These are phyloP conservation scores for Maudiozyma bulderi DNA, from an alignment of 805 yeast species.

Conservation along the genomic window DNA sequence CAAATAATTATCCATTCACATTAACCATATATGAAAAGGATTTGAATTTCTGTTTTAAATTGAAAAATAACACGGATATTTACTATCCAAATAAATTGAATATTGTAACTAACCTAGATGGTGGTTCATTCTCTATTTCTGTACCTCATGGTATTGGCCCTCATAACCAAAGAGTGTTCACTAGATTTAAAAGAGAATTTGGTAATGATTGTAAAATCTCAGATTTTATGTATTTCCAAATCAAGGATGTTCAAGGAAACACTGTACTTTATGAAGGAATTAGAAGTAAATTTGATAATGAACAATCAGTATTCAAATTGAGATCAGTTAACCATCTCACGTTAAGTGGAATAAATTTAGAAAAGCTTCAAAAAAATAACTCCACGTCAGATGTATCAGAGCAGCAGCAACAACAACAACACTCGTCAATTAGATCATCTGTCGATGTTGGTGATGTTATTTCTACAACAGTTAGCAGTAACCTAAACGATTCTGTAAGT, in stretches of 20 bases:
- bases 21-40: conserved; percentile 3
- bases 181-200: conserved; percentile 2
- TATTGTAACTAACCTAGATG: neutral
- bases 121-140: neutral
- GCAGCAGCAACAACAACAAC: neutral
- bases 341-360: neutral
- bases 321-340: neutral
- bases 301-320: neutral
- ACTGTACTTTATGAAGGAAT: conserved; percentile 1
- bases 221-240: conserved; percentile 1
- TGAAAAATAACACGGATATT: neutral
- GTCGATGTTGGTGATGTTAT: conserved; percentile 1
- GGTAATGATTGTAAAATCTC: neutral
- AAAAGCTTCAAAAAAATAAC: neutral
- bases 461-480: conserved; percentile 2
- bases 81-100: conserved; percentile 1
- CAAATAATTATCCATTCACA: neutral
- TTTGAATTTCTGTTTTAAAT: conserved; percentile 2
- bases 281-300: neutral
- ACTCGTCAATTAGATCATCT: neutral
- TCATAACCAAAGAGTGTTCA: neutral
- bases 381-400: neutral
- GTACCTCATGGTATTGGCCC: conserved; percentile 5
- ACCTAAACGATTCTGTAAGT: neutral
- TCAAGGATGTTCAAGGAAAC: neutral